phyloP scores from a whole-genome alignment of 495 filamentous ascomycete species.

The Penicillium maclennaniae region DNA sequence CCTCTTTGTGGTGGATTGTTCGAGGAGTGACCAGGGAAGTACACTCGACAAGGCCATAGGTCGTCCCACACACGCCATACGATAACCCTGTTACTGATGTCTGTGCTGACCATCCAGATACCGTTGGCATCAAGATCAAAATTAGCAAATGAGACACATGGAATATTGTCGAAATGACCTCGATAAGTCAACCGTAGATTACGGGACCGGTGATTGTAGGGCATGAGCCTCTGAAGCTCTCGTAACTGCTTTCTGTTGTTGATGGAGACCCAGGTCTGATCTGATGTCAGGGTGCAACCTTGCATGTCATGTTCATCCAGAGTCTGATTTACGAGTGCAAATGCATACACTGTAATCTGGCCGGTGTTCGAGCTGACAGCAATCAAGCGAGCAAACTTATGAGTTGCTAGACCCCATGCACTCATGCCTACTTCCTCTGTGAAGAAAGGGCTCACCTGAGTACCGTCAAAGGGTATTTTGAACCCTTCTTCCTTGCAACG shows the following conservation, averaged over 20 bases:
- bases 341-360: constrained; percentile 67
- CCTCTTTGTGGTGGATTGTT: constrained; percentile 26
- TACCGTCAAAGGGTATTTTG: constrained; percentile 23
- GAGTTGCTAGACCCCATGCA: constrained; percentile 88
- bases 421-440: constrained; percentile 68
- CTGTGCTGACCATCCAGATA: constrained; percentile 67
- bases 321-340: constrained; percentile 52
- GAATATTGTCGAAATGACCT: constrained; percentile 64
- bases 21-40: constrained; percentile 25
- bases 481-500: constrained; percentile 24
- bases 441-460: constrained; percentile 56
- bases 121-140: constrained; percentile 59
- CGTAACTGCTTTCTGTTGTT: constrained; percentile 21
- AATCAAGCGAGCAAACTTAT: constrained; percentile 71
- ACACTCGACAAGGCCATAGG: constrained; percentile 25
- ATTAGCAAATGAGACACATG: constrained; percentile 69
- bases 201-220: constrained; percentile 30
- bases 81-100: constrained; percentile 63
- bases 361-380: constrained; percentile 74
- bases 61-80: constrained; percentile 64
- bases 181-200: constrained; percentile 42
- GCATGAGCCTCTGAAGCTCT: constrained; percentile 28
- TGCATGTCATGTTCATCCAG: constrained; percentile 17
- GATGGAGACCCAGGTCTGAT: constrained; percentile 37
- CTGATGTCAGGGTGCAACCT: constrained; percentile 6